Evolutionary conservation across 2,329 filamentous ascomycete species (phyloP), one percentile per base, ranked within the genome.

Genomic region (Fusarium humuli): DNA sequence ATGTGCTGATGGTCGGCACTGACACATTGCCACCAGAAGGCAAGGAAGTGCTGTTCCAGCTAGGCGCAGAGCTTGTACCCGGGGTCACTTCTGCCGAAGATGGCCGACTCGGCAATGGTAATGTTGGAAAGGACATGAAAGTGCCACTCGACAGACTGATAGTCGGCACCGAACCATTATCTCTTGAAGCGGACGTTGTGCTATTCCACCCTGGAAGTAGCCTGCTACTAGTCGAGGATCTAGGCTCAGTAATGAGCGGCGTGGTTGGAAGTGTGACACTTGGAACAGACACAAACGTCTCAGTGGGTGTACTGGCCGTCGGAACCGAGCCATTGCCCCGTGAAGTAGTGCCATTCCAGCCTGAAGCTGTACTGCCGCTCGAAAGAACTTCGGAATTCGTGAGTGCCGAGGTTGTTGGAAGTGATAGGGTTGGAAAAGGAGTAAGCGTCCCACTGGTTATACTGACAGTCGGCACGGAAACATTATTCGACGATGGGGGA

Each of bases 41-140:
- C 10, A 49, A 22, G 32, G 61, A 64, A 2, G 61, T 62, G 25
- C 34, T 53, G 18, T 57, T 64, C 37, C 52, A 53, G 30, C 47
- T 46, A 10, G 66, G 48, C 0, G 18, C 32, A 4, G 57, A 61
- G n/a, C 22, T 53, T 18, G 30, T 42, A 10, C 37, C 44, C 18
- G 32, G 23, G 16, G 5, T 37, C 20, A 27, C 34, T 8, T 46
- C 34, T 18, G 16, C 16, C 2, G 53, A 57, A 3, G 42, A 41
- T 13, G 6, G 8, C 29, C 20, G 29, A 7, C 23, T 55, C 11
- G 65, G 12, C 2, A 12, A 6, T 1, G 65, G 37, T 5, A 25
- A 29, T 0, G 47, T 67, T 20, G 56, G 47, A 30, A 69, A 47
- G 2, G 66, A 34, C 1, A 67, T 14, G 18, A 67, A 50, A 4